Conservation (phyloP, 192 early-diverging fungal species). For the Mortierella claussenii region DNA sequence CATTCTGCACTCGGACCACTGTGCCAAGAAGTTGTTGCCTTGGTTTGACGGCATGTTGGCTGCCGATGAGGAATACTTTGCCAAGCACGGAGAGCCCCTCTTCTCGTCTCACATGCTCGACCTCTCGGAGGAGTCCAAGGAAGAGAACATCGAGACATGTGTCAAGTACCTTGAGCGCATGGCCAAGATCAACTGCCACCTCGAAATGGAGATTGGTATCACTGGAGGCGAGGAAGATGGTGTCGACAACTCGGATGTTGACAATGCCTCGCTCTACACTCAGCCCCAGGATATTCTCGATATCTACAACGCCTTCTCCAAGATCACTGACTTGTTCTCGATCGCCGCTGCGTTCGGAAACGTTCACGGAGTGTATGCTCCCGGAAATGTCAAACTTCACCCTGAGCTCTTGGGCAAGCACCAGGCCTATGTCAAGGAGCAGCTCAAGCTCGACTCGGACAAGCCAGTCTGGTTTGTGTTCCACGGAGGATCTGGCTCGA, state of each 20-base stretch:
- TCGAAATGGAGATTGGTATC: conserved; percentile 99
- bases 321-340: conserved; percentile 90
- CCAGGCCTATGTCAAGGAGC: conserved; percentile 82
- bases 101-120: conserved; percentile 99
- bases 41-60: conserved; percentile 98
- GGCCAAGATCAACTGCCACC: conserved; percentile 84
- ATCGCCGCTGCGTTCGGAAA: conserved; percentile 97
- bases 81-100: conserved; percentile 91
- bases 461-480: conserved; percentile 97
- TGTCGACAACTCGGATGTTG: conserved; percentile 94
- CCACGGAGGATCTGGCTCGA: conserved; percentile 96
- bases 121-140: conserved; percentile 93
- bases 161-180: conserved; percentile 93
- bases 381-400: conserved; percentile 94
- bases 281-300: conserved; percentile 97
- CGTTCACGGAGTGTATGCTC: conserved; percentile 96
- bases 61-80: conserved; percentile 96
- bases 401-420: conserved; percentile 94
- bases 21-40: conserved; percentile 94
- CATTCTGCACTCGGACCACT: conserved; percentile 94
- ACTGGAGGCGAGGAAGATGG: conserved; percentile 99
- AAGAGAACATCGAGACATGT: conserved; percentile 92
- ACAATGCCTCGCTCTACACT: conserved; percentile 92
- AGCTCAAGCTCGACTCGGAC: conserved; percentile 64
- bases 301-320: conserved; percentile 89